These are phyloP conservation scores for Mucor piriformis DNA, from an alignment of 371 early-diverging fungal species.

Conservation along the genomic window DNA sequence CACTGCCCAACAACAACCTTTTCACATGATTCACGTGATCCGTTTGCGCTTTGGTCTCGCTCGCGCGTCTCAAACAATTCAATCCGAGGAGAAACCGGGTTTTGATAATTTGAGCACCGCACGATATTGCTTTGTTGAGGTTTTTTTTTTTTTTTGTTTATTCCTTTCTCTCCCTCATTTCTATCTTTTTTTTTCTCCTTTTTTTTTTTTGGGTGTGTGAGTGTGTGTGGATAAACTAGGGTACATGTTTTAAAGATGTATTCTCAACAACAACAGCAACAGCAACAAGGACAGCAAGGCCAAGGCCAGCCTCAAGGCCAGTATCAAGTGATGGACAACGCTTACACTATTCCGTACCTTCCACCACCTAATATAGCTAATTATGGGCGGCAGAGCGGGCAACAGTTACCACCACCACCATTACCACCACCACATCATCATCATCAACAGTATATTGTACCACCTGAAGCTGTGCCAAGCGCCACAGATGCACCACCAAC, in stretches of 20 bases:
- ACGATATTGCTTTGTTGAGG: neutral
- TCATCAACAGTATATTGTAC: slow-evolving; percentile 4
- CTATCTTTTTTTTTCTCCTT: neutral
- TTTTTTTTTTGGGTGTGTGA: neutral
- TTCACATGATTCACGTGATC: neutral
- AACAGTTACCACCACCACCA: slow-evolving; percentile 27
- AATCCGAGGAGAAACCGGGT: slow-evolving; percentile 4
- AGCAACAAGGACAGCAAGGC: slow-evolving; percentile 10
- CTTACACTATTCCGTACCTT: slow-evolving; percentile 18
- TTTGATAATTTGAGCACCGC: neutral
- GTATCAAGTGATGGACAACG: slow-evolving; percentile 8
- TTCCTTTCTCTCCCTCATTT: neutral
- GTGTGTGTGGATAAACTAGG: neutral
- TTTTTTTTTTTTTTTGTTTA: slow-evolving; percentile 6
- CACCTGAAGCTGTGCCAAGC: slow-evolving; percentile 43
- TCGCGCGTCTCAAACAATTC: neutral
- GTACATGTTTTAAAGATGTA: slow-evolving; percentile 13
- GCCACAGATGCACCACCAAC: slow-evolving; percentile 39
- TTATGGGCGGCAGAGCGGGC: slow-evolving; percentile 2
- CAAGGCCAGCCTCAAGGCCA: slow-evolving; percentile 16
- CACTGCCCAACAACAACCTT: neutral
- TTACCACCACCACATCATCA: slow-evolving; percentile 17
- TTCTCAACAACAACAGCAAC: slow-evolving; percentile 20
- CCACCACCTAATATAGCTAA: slow-evolving; percentile 12
- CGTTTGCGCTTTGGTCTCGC: neutral